Conservation (phyloP, 73 alveolate species). For the Paramecium octaurelia region DNA sequence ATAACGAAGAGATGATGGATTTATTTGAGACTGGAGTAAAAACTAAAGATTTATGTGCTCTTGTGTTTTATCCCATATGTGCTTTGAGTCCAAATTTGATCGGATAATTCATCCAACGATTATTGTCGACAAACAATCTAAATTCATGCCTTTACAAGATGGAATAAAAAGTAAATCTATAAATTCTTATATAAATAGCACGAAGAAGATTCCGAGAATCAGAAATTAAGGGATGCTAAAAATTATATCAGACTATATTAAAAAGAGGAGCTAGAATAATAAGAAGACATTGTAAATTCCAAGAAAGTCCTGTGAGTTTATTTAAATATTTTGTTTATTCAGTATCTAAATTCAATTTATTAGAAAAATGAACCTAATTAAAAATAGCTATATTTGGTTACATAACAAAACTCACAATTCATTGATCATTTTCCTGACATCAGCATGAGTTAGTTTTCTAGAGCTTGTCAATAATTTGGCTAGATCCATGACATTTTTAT, state of each 20-base stretch:
- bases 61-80: neutral
- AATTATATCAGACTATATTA: neutral
- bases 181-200: neutral
- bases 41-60: conserved; percentile 6
- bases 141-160: neutral
- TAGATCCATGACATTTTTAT: conserved; percentile 6
- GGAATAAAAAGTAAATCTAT: neutral
- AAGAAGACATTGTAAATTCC: neutral
- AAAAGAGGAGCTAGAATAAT: neutral
- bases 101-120: neutral
- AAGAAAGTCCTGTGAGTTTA: neutral
- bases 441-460: conserved; percentile 12
- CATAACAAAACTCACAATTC: conserved; percentile 5
- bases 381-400: neutral
- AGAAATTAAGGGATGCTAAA: neutral
- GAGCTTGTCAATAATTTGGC: conserved; percentile 3
- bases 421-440: conserved; percentile 24
- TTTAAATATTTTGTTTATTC: neutral
- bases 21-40: neutral
- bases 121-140: neutral
- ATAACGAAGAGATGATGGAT: neutral
- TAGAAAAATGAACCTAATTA: neutral
- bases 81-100: neutral
- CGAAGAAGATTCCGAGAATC: neutral
- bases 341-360: neutral